phyloP scores from a whole-genome alignment of 2,329 filamentous ascomycete species.

The Xylariales sp. region DNA sequence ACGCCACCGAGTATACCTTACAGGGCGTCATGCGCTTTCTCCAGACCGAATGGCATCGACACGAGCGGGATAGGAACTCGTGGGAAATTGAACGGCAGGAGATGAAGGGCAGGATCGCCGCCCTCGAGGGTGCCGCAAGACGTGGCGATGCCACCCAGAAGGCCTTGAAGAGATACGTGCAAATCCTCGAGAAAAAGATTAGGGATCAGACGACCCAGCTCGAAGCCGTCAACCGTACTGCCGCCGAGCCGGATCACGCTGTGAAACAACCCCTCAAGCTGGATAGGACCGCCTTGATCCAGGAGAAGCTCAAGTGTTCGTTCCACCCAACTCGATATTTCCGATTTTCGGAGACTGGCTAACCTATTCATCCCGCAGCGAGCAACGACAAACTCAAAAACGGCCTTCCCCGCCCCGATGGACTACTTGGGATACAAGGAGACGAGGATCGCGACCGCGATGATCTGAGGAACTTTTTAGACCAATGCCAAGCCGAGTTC shows the following conservation, averaged over 20 bases:
- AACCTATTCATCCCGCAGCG: slow-evolving; percentile 50
- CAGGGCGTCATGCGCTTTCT: slow-evolving; percentile 97
- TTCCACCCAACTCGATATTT: slow-evolving; percentile 26
- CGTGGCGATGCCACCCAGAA: slow-evolving; percentile 90
- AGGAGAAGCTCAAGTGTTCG: slow-evolving; percentile 68
- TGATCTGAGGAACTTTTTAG: slow-evolving; percentile 69
- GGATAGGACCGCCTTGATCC: slow-evolving; percentile 64
- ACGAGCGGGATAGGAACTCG: slow-evolving; percentile 95
- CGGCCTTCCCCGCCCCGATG: slow-evolving; percentile 57
- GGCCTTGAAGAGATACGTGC: slow-evolving; percentile 88
- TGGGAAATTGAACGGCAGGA: slow-evolving; percentile 99
- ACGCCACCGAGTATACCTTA: slow-evolving; percentile 71
- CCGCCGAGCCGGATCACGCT: slow-evolving; percentile 58
- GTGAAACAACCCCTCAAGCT: slow-evolving; percentile 56
- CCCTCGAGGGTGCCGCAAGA: slow-evolving; percentile 88
- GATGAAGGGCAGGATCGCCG: slow-evolving; percentile 97
- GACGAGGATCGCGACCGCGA: slow-evolving; percentile 60
- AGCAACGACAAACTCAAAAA: slow-evolving; percentile 56
- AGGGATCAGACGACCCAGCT: slow-evolving; percentile 82
- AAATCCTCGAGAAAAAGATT: slow-evolving; percentile 87
- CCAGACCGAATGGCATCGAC: slow-evolving; percentile 98
- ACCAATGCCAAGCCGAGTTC: slow-evolving; percentile 73
- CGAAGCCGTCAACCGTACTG: slow-evolving; percentile 62
- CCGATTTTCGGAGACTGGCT: slow-evolving; percentile 2
- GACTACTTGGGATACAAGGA: slow-evolving; percentile 47